Percentiles rank a stretch among this genome's conserved stretches.
Conservation (phyloP, 1,139 yeast genomes). For the Zygosaccharomyces sapae region DNA sequence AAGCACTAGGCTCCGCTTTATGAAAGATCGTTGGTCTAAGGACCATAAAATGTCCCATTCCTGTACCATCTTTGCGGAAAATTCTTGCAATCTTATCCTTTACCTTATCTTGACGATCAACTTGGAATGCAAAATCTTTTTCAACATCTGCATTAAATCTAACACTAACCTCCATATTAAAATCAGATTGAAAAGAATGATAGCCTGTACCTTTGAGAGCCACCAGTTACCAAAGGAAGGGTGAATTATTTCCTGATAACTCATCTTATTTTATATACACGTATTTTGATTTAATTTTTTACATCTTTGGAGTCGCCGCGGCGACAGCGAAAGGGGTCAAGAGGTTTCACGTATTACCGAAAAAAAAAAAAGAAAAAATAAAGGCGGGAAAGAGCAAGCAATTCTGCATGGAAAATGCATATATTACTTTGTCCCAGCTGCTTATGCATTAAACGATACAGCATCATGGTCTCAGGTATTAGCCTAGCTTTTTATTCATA, state of each 20-base stretch:
- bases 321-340: not conserved
- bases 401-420: too few relatives aligned
- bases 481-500: too few relatives aligned
- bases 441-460: too few relatives aligned
- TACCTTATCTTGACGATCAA: slow-evolving; percentile 55
- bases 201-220: not conserved
- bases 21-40: slow-evolving; percentile 78
- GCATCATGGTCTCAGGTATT: too few relatives aligned
- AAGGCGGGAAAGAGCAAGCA: too few relatives aligned
- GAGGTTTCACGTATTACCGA: not conserved
- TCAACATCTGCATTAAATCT: slow-evolving; percentile 82
- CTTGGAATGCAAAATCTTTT: slow-evolving; percentile 84
- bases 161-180: slow-evolving; percentile 61
- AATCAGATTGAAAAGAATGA: not conserved
- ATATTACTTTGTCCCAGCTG: too few relatives aligned
- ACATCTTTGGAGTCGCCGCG: slow-evolving; percentile 4
- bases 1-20: slow-evolving; percentile 58
- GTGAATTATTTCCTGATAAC: not conserved
- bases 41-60: slow-evolving; percentile 52
- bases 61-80: slow-evolving; percentile 40
- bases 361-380: not conserved
- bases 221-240: not conserved
- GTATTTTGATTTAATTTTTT: slow-evolving; percentile 7
- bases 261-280: slow-evolving; percentile 4
- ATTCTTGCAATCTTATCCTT: slow-evolving; percentile 52